Evolutionary conservation across 2,329 filamentous ascomycete genomes (phyloP), one percentile per base, ranked within the genome.

Genomic region (Aureobasidium leucospermi): DNA sequence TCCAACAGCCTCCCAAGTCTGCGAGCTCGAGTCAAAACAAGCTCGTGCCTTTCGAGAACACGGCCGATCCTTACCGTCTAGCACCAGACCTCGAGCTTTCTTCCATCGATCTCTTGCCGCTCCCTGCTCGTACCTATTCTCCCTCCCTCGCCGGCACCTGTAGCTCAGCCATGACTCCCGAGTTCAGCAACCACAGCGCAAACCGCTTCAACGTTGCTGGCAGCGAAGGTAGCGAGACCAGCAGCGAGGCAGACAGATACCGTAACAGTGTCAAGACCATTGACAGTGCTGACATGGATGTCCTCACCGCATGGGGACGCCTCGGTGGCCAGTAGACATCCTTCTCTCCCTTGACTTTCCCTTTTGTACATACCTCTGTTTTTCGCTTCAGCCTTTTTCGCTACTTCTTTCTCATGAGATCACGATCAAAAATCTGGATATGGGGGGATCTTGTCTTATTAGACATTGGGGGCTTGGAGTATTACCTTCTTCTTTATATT

Each of bases 51-150:
- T 59, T 49, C 23, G 59, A 61, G 31, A 58, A 63, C 36, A 47
- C 59, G 4, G 60, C 57, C 47, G 62, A 63, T 36, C 58, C 62
- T n/a, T 61, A 57, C 51, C 52, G 59, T 34, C 47, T 61, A 13
- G 58, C 60, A 16, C 60, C 62, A 19, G 62, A 62, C 23, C 60
- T 63, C 36, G 62, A 61, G 46, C 59, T 63, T 36, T 63, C 62
- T 19, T 52, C 60, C 13, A 48, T 63, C 32, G 49, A 60, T 23
- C 61, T 63, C 16, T 36, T 57, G 32, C 61, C 59, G 11, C 59
- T 63, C 23, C 42, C 53, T 39, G 43, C 39, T 13, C 38, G 46
- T 6, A 49, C 48, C 2, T 59, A 59, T 28, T 48, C 58, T 19
- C 51, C 53, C 6, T 58, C 45, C 7, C 36, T 57, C 19, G 49